Base-by-base conservation (phyloP, 257 asterid genomes). In the Nicotiana sylvestris region DNA sequence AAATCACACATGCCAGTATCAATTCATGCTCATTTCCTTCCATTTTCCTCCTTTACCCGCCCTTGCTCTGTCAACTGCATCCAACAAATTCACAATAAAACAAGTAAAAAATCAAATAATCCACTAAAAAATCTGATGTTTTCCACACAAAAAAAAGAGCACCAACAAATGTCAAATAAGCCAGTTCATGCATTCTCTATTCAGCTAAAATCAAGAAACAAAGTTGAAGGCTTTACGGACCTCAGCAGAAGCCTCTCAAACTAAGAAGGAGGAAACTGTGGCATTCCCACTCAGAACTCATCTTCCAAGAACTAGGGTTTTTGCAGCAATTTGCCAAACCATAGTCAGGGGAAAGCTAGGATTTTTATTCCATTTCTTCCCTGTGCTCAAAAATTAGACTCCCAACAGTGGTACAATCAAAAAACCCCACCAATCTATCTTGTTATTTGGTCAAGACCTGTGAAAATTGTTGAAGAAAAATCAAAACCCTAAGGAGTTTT, bases 1-100 rank as follows among this genome's bases (percentile, higher is more conserved):
- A 91, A 84, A 96, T 88, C 80, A 88, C 92, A 85, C 98, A 94
- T 78, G 98, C 97, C 92, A 96, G 85, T 86, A 93, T 85, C 93
- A 96, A 86, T 72, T 85, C 88, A 84, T 88, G 93, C 83, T 89
- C 94, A 85, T 84, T 78, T 78, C 87, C 92, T 82, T 91, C 97
- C 98, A 94, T 81, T 94, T 81, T 89, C 90, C 84, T 85, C 46
- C 82, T 86, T 61, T 70, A 30, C 66, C 78, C 82, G 21, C 82
- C 66, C 91, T 88, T 85, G 67, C 89, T 83, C 86, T 83, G 82
- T 87, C 91, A 57, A 81, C 78, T 81, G 29, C 77, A 81, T 17
- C 46, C 74, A 53, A 33, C 27, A 37, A 51, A 18, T 15, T 21
- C 80, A 76, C 55, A 10, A 57, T 4, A 32, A 18, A 32, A 58